Evolutionary conservation across 306 rosid genomes (phyloP), one percentile per base, ranked within the genome.

Genomic region (Vicia sativa): DNA sequence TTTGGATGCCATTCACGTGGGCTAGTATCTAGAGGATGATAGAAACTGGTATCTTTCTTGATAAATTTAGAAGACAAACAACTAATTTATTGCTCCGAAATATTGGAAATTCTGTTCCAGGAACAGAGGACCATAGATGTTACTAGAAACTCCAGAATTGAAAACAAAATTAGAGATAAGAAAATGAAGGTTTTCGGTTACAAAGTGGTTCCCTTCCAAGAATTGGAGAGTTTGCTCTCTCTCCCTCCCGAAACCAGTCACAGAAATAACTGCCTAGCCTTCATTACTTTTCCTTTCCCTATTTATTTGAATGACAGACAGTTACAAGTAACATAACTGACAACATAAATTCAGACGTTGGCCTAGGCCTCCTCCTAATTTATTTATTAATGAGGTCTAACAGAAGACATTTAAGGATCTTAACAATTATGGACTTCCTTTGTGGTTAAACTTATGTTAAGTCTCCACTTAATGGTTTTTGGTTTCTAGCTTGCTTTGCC

Each of bases 21-120:
- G 44, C 38, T 68, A 58, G 37, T 46, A 65, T 55, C 43, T 34
- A 74, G 61, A 34, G 38, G 34, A 16, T 48, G 53, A 14, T 46
- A 46, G 53, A 46, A 46, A 46, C 53, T 46, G 21, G 53, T 14
- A 14, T 46, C 21, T 46, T 38, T 46, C 7, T 46, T 14, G 10
- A 46, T 15, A 46, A 38, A 6, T 50, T 19, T 50, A 50, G 2
- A 50, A 50, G 56, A 50, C 56, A 3, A 18, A 50, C 55, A 9
- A 50, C 28, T 6, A 50, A 50, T 50, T 50, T 18, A 50, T 18
- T 19, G 11, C 57, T 19, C n/a, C 19, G 29, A 50, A 19, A 19
- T 19, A 9, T 9, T 46, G 53, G 11, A 46, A 46, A 46, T 46
- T 46, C 57, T 50, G 28, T 50, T 19, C 9, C 5, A 4, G 7